A percentile compares a stretch with the other conserved stretches of the same genome.
These are phyloP conservation scores for Syzygium malaccense DNA, from an alignment of 441 rosid genomes.

Conservation along the genomic window DNA sequence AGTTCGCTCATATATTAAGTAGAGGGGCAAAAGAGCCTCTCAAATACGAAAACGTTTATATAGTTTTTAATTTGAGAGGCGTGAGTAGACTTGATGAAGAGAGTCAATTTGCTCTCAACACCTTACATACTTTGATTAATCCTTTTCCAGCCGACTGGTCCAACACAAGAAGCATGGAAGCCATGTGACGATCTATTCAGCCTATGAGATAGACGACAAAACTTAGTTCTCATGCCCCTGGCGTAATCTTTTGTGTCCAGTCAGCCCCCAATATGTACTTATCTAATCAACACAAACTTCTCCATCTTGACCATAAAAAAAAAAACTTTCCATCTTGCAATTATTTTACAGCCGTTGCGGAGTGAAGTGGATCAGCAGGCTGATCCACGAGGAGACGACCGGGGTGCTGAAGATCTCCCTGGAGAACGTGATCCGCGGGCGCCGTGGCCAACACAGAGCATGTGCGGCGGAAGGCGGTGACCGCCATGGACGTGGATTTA, in stretches of 20 bases:
- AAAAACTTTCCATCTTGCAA: neutral
- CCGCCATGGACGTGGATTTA: no score
- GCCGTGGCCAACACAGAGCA: no score
- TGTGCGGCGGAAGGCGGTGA: no score
- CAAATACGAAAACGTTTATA: no score
- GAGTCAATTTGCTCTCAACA: neutral
- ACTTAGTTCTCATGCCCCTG: no score
- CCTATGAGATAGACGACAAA: neutral
- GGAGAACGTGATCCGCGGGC: no score
- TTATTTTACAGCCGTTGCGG: no score
- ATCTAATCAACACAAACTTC: neutral
- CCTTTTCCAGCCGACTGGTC: neutral
- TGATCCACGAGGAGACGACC: no score
- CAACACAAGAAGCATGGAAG: neutral
- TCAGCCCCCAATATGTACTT: neutral
- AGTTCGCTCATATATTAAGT: neutral
- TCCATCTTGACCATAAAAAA: neutral
- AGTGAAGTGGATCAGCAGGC: no score
- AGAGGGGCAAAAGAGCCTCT: neutral
- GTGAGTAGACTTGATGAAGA: neutral
- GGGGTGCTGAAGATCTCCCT: no score
- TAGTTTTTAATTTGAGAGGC: neutral
- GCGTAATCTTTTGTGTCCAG: no score
- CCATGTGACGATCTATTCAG: neutral
- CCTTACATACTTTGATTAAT: neutral